These are phyloP conservation scores for Ceratocystis lukuohia DNA, from an alignment of 2,329 filamentous ascomycete species.

Conservation along the genomic window DNA sequence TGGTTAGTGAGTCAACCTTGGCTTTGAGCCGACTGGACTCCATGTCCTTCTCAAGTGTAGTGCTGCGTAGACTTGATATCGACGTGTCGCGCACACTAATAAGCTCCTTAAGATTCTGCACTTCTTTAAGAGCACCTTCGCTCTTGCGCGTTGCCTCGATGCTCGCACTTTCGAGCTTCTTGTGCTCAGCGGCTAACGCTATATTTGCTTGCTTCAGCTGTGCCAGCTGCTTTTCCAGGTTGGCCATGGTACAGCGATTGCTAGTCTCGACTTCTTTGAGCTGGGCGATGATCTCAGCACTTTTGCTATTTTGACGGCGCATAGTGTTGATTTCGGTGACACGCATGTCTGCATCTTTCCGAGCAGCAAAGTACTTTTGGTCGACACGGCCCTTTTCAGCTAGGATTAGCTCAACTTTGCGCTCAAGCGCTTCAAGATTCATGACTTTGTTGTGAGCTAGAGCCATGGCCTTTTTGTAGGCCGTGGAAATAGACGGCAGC, in stretches of 20 bases:
- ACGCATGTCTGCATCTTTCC: slow-evolving; percentile 82
- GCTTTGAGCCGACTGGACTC: slow-evolving; percentile 71
- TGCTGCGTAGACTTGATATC: slow-evolving; percentile 38
- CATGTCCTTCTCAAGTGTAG: slow-evolving; percentile 49
- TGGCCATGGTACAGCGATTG: slow-evolving; percentile 61
- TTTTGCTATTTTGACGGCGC: slow-evolving; percentile 73
- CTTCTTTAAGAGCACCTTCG: slow-evolving; percentile 62
- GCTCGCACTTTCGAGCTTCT: slow-evolving; percentile 57
- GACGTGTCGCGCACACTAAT: slow-evolving; percentile 62
- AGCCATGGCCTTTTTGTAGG: slow-evolving; percentile 78
- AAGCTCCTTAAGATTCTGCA: slow-evolving; percentile 59
- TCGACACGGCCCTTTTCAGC: slow-evolving; percentile 94
- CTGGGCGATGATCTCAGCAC: slow-evolving; percentile 82
- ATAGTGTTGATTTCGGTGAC: slow-evolving; percentile 68
- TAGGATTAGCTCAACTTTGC: slow-evolving; percentile 57
- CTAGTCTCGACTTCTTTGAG: slow-evolving; percentile 80
- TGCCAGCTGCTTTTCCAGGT: slow-evolving; percentile 79
- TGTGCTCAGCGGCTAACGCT: slow-evolving; percentile 57
- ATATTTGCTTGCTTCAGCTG: slow-evolving; percentile 69
- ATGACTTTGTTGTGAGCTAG: slow-evolving; percentile 76
- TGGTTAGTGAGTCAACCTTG: slow-evolving; percentile 62
- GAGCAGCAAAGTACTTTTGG: slow-evolving; percentile 92
- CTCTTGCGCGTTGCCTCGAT: slow-evolving; percentile 55
- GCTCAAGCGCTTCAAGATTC: slow-evolving; percentile 62
- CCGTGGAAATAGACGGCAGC: slow-evolving; percentile 74